Conservation (phyloP, 2,329 filamentous ascomycete genomes). For the Colletotrichum sp. region DNA sequence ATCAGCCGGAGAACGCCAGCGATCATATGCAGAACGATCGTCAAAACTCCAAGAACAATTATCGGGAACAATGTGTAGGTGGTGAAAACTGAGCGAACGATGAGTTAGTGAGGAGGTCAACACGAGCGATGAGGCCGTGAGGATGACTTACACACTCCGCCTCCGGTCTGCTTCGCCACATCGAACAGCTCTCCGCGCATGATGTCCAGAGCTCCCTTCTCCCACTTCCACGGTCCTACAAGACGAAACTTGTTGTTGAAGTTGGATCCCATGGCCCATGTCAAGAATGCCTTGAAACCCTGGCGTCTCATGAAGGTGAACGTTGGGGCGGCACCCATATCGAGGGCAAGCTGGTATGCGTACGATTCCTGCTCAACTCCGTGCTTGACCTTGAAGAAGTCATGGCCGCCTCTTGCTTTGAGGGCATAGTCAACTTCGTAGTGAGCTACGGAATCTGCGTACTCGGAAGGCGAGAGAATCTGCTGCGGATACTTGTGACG, state of each 20-base stretch:
- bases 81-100: conserved; percentile 30
- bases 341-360: conserved; percentile 53
- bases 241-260: conserved; percentile 56
- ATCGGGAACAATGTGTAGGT: conserved; percentile 42
- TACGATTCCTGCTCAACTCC: conserved; percentile 56
- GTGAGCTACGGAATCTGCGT: conserved; percentile 28
- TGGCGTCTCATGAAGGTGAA: conserved; percentile 36
- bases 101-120: conserved; percentile 18
- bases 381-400: conserved; percentile 37
- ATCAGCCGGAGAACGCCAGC: conserved; percentile 5
- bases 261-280: conserved; percentile 54
- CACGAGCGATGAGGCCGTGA: background rate
- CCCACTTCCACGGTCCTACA: conserved; percentile 47
- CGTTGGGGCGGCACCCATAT: conserved; percentile 48
- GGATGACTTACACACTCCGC: conserved; percentile 38
- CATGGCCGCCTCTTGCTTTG: conserved; percentile 36
- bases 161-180: conserved; percentile 41
- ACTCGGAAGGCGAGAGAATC: conserved; percentile 19
- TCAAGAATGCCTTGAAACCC: conserved; percentile 40
- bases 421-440: conserved; percentile 48
- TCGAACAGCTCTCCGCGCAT: conserved; percentile 48
- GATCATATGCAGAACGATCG: conserved; percentile 35
- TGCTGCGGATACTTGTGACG: conserved; percentile 28
- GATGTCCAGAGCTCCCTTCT: conserved; percentile 36
- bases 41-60: conserved; percentile 38